Evolutionary conservation across 2,329 filamentous ascomycete species (phyloP).

Genomic region (Cercospora zeina): DNA sequence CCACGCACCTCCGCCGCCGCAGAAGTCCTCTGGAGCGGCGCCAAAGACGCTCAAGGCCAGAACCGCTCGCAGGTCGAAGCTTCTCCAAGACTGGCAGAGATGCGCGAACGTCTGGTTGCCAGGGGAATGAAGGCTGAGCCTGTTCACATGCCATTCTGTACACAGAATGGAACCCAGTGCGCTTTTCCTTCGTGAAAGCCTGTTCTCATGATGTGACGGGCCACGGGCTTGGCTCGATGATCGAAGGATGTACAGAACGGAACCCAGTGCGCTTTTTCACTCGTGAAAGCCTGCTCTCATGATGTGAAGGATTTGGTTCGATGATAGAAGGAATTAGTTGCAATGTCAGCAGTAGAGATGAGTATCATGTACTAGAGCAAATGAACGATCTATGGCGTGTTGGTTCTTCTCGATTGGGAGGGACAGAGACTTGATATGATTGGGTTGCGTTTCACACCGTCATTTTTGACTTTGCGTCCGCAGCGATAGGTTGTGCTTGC

Average conservation of each 20-base stretch:
- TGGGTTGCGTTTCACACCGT: too few species aligned
- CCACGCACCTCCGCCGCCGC: conserved; percentile 71
- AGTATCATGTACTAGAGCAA: too few species aligned
- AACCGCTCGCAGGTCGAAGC: conserved; percentile 73
- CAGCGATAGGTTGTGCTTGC: background rate
- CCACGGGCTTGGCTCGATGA: too few species aligned
- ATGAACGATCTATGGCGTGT: too few species aligned
- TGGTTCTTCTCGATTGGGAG: too few species aligned
- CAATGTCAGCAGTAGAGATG: too few species aligned
- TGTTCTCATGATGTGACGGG: background rate
- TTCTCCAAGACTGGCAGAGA: conserved; percentile 68
- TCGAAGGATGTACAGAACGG: conserved; percentile 53
- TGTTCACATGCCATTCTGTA: conserved; percentile 73
- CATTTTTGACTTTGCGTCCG: background rate
- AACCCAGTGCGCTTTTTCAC: conserved; percentile 47
- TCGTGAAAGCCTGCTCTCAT: conserved; percentile 1
- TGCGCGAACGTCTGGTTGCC: conserved; percentile 72
- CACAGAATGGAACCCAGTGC: conserved; percentile 59
- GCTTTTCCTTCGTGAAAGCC: conserved; percentile 27
- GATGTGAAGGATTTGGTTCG: background rate
- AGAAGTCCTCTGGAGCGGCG: conserved; percentile 79
- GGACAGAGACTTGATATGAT: too few species aligned
- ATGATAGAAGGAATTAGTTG: too few species aligned
- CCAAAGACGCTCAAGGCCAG: conserved; percentile 61
- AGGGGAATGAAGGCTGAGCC: conserved; percentile 65